Conservation (phyloP, 176 grass and related monocot species). For the Elaeis guineensis region DNA sequence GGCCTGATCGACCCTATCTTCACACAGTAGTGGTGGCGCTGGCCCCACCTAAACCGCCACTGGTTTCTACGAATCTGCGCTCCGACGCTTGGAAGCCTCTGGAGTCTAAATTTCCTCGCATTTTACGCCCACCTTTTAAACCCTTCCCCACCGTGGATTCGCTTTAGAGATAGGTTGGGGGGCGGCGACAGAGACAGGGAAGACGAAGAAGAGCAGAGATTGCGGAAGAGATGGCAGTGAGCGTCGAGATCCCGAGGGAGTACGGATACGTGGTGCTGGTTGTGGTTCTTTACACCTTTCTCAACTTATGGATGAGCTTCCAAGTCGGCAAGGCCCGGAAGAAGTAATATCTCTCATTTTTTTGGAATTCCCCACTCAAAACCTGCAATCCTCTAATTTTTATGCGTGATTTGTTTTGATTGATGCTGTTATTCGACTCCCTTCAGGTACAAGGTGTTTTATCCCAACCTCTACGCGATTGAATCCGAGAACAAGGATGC, state of each 20-base stretch:
- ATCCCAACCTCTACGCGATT: conserved; percentile 60
- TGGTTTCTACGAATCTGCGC: too few species aligned
- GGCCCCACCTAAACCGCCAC: too few species aligned
- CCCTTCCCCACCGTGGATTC: background rate
- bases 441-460: conserved; percentile 81
- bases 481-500: conserved; percentile 95
- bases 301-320: conserved; percentile 94
- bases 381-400: too few species aligned
- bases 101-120: background rate
- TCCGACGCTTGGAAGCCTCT: conserved; percentile 10
- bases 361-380: too few species aligned
- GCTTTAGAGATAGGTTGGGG: background rate
- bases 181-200: too few species aligned
- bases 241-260: conserved; percentile 61
- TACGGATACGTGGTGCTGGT: conserved; percentile 77
- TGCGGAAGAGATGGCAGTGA: conserved; percentile 41
- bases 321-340: conserved; percentile 72
- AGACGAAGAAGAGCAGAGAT: background rate
- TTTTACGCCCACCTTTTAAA: too few species aligned
- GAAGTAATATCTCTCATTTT: conserved; percentile 25
- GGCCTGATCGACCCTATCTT: too few species aligned
- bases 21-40: too few species aligned
- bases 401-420: too few species aligned
- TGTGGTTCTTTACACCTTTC: conserved; percentile 58
- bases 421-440: background rate